Evolutionary conservation across 768 basidiomycete species (phyloP).

Genomic region (Leccinum imitatum): DNA sequence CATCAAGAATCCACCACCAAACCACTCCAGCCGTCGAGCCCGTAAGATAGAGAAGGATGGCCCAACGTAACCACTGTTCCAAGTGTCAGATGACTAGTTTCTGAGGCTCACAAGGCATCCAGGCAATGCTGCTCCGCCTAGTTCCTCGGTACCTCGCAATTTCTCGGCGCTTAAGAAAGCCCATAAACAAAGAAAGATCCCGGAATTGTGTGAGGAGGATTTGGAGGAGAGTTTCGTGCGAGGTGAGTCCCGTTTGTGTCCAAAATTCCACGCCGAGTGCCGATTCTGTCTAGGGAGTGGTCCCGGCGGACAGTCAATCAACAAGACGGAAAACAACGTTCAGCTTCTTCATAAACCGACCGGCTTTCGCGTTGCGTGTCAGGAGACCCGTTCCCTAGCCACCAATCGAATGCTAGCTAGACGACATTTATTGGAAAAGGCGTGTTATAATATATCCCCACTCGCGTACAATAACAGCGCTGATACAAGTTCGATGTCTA

Average conservation of each 20-base stretch:
- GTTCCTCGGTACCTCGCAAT: constrained; percentile 37
- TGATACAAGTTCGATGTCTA: constrained; percentile 16
- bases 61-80: constrained; percentile 24
- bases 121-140: constrained; percentile 35
- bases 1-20: constrained; percentile 57
- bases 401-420: constrained; percentile 80
- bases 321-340: constrained; percentile 92
- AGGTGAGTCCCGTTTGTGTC: constrained; percentile 45
- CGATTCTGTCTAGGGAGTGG: constrained; percentile 63
- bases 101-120: constrained; percentile 28
- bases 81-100: constrained; percentile 31
- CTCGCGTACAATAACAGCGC: constrained; percentile 11
- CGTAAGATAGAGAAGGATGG: constrained; percentile 43
- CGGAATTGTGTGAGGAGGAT: constrained; percentile 74
- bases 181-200: constrained; percentile 59
- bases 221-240: constrained; percentile 86
- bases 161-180: constrained; percentile 74
- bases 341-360: constrained; percentile 88
- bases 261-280: constrained; percentile 2
- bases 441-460: constrained; percentile 38
- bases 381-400: constrained; percentile 82
- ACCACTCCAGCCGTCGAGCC: constrained; percentile 48
- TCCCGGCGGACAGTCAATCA: constrained; percentile 95
- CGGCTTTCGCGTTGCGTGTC: constrained; percentile 82
- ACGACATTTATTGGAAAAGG: constrained; percentile 73